Percentiles rank a stretch among this genome's conserved stretches.
phyloP scores from a whole-genome alignment of 2,329 filamentous ascomycete species.

The Elsinoe batatas region DNA sequence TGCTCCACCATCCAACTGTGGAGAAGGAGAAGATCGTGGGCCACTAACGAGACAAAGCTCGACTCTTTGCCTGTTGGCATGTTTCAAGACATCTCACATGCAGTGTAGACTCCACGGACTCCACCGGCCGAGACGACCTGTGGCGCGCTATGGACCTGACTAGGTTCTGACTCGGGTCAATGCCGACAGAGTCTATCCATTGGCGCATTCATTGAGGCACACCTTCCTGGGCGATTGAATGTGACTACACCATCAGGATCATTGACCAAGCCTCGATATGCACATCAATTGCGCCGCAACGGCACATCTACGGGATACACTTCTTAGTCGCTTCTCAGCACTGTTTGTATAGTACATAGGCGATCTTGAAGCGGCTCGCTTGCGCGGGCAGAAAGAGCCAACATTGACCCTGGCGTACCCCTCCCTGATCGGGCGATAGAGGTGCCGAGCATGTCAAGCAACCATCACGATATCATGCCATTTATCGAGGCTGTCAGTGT shows the following conservation, averaged over 20 bases:
- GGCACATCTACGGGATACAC: slow-evolving; percentile 3
- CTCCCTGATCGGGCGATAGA: neutral
- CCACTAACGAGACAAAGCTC: slow-evolving; percentile 4
- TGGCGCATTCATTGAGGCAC: neutral
- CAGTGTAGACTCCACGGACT: neutral
- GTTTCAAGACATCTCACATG: slow-evolving; percentile 12
- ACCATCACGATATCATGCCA: neutral
- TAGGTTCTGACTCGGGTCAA: neutral
- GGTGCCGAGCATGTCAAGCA: neutral
- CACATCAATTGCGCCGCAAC: slow-evolving; percentile 5
- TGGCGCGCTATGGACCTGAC: slow-evolving; percentile 3
- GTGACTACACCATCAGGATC: neutral
- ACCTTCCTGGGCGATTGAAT: neutral
- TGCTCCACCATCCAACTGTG: slow-evolving; percentile 5
- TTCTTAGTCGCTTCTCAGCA: neutral
- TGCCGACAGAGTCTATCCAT: neutral
- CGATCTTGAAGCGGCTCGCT: neutral
- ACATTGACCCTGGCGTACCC: neutral
- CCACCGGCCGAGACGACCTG: slow-evolving; percentile 4
- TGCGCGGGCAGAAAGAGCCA: neutral
- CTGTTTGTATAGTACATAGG: no score
- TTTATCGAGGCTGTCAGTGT: neutral
- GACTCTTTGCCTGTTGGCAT: slow-evolving; percentile 2
- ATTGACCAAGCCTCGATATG: neutral
- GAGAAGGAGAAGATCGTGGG: slow-evolving; percentile 2